A percentile compares a stretch with the other conserved stretches of the same genome.
Evolutionary conservation across 2,329 filamentous ascomycete genomes (phyloP).

Genomic region (Colletotrichum truncatum): DNA sequence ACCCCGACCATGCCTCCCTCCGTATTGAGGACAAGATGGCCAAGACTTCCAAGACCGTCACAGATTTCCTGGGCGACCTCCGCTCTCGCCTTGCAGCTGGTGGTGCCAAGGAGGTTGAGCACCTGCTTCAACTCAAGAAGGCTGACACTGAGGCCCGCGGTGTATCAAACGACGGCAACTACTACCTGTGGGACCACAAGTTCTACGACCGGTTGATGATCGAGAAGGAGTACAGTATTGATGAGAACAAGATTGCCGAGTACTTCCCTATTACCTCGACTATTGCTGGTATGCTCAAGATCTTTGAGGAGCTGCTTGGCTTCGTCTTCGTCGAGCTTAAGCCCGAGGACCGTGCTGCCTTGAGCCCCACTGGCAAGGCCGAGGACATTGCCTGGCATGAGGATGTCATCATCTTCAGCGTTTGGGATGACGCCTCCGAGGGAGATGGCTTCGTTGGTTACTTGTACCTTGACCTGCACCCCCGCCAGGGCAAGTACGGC

Average conservation of each 20-base stretch:
- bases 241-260: constrained; percentile 82
- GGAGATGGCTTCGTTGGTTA: constrained; percentile 82
- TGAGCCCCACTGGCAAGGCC: constrained; percentile 74
- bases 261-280: constrained; percentile 83
- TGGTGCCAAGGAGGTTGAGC: constrained; percentile 74
- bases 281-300: constrained; percentile 80
- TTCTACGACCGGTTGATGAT: constrained; percentile 85
- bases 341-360: constrained; percentile 68
- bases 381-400: constrained; percentile 83
- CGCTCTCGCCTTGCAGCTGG: constrained; percentile 73
- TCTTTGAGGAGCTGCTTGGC: constrained; percentile 85
- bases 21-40: constrained; percentile 69
- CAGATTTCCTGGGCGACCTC: constrained; percentile 72
- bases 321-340: constrained; percentile 80
- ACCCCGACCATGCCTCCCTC: constrained; percentile 65
- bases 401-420: constrained; percentile 83
- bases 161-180: constrained; percentile 70
- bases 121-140: constrained; percentile 80
- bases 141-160: constrained; percentile 70
- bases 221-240: constrained; percentile 81
- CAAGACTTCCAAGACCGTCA: constrained; percentile 63
- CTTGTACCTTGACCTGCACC: constrained; percentile 83
- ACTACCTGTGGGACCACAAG: constrained; percentile 85
- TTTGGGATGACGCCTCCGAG: constrained; percentile 80
- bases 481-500: constrained; percentile 83